Evolutionary conservation across 2,329 filamentous ascomycete genomes (phyloP).

Genomic region (Cytospora piceae): DNA sequence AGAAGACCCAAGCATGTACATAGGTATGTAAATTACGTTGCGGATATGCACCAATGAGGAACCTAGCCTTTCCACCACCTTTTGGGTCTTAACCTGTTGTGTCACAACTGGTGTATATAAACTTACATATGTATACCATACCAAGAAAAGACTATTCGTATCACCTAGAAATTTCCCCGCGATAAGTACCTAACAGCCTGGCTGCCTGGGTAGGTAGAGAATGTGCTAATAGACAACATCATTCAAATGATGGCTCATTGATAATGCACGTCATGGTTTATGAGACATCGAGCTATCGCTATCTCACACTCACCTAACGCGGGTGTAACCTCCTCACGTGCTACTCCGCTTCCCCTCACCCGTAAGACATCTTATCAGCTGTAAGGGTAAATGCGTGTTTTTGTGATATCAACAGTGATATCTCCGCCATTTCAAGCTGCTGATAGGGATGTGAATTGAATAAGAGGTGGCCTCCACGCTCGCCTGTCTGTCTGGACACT

Average conservation of each 20-base stretch:
- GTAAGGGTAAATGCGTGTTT: background rate
- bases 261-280: background rate
- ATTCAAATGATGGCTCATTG: background rate
- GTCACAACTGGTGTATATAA: too few species aligned
- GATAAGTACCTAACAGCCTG: too few species aligned
- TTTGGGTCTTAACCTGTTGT: too few species aligned
- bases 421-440: background rate
- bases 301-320: background rate
- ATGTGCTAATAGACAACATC: too few species aligned
- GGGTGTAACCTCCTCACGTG: background rate
- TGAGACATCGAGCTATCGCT: background rate
- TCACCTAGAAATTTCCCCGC: too few species aligned
- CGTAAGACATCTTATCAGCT: background rate
- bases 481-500: background rate
- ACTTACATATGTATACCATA: too few species aligned
- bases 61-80: too few species aligned
- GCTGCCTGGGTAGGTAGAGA: too few species aligned
- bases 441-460: background rate
- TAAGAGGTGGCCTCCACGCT: background rate
- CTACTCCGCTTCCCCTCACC: background rate
- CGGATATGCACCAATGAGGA: too few species aligned
- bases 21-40: too few species aligned
- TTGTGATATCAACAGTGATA: background rate
- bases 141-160: too few species aligned
- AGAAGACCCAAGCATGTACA: too few species aligned